These are phyloP conservation scores for Cytospora piceae DNA, from an alignment of 2,329 filamentous ascomycete species.

Conservation along the genomic window DNA sequence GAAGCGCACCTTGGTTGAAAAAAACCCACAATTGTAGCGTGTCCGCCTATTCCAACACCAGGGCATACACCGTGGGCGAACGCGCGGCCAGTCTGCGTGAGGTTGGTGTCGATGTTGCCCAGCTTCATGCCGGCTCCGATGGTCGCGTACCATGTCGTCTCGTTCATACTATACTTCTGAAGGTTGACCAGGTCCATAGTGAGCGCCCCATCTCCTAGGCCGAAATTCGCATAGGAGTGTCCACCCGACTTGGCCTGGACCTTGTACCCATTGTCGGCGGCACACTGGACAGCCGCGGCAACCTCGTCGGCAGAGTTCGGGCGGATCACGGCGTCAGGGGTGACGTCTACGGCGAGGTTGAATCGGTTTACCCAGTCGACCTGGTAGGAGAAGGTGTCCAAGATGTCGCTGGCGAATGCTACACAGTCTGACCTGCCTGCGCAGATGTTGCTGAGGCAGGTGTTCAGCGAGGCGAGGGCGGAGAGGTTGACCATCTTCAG, in stretches of 20 bases:
- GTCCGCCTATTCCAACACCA: constrained; percentile 61
- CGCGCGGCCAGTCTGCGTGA: constrained; percentile 58
- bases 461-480: constrained; percentile 38
- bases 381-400: constrained; percentile 47
- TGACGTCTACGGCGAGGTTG: constrained; percentile 55
- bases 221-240: constrained; percentile 60
- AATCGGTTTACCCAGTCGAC: constrained; percentile 55
- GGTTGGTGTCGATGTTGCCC: constrained; percentile 52
- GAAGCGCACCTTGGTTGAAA: too few relatives aligned
- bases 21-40: constrained; percentile 55
- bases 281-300: constrained; percentile 61
- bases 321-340: constrained; percentile 59
- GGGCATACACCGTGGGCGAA: constrained; percentile 65
- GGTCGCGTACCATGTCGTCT: constrained; percentile 54
- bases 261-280: constrained; percentile 50
- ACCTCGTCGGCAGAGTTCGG: constrained; percentile 59
- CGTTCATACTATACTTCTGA: constrained; percentile 57
- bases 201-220: constrained; percentile 47
- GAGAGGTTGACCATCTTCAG: constrained; percentile 13
- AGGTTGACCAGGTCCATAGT: constrained; percentile 60
- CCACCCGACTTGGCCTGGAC: constrained; percentile 67
- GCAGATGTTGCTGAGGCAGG: constrained; percentile 54
- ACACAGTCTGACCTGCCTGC: constrained; percentile 50
- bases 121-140: constrained; percentile 59
- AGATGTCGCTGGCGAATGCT: constrained; percentile 44